phyloP scores from a whole-genome alignment of 2,329 filamentous ascomycete genomes.

The Botryotinia calthae region DNA sequence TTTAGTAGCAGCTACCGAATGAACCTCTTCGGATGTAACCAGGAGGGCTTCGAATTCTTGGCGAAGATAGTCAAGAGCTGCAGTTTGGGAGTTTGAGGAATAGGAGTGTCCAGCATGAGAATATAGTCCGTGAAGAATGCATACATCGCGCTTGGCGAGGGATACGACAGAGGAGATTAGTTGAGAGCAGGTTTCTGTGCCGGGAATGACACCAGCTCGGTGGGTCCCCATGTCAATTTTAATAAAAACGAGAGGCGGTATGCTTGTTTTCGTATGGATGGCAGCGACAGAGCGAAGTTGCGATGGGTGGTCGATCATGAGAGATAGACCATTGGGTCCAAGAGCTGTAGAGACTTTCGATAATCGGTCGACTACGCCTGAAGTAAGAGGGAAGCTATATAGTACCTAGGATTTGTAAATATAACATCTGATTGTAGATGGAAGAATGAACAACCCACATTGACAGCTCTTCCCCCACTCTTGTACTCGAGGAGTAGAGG shows the following conservation, averaged over 20 bases:
- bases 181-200: slow-evolving; percentile 45
- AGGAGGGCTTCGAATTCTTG: slow-evolving; percentile 58
- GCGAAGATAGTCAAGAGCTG: slow-evolving; percentile 58
- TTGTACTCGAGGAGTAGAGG: slow-evolving; percentile 60
- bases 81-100: slow-evolving; percentile 49
- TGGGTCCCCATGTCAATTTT: slow-evolving; percentile 74
- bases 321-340: slow-evolving; percentile 54
- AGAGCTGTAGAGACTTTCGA: slow-evolving; percentile 54
- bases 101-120: slow-evolving; percentile 74
- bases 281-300: slow-evolving; percentile 55
- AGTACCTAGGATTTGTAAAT: slow-evolving; percentile 30
- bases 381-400: slow-evolving; percentile 68
- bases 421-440: background rate
- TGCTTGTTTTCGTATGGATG: slow-evolving; percentile 45
- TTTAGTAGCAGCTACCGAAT: slow-evolving; percentile 17
- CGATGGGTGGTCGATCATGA: slow-evolving; percentile 67
- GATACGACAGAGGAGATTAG: slow-evolving; percentile 49
- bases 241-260: slow-evolving; percentile 58
- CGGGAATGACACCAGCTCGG: slow-evolving; percentile 63
- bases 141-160: slow-evolving; percentile 42
- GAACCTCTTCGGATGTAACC: slow-evolving; percentile 44
- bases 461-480: slow-evolving; percentile 52
- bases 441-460: slow-evolving; percentile 46
- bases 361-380: slow-evolving; percentile 59
- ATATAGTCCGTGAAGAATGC: slow-evolving; percentile 63